Conservation (phyloP, 345 rosid species). For the Rhodamnia argentea region DNA sequence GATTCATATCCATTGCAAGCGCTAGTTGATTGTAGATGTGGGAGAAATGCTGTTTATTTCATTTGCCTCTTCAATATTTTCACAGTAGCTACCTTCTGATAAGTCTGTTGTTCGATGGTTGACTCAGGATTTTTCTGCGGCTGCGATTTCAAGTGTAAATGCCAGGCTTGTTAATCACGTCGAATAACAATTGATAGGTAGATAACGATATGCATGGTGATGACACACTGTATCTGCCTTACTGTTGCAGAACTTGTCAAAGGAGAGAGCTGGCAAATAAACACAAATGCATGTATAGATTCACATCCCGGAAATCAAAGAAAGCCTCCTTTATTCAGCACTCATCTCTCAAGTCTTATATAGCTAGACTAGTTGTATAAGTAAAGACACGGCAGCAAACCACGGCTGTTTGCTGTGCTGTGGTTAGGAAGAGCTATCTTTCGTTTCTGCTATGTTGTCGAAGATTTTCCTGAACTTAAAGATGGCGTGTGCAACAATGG, state of each 20-base stretch:
- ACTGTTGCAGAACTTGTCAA: not conserved
- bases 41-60: not conserved
- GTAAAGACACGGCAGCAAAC: not conserved
- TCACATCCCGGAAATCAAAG: not conserved
- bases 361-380: not conserved
- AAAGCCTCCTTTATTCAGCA: not conserved
- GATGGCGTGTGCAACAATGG: constrained; percentile 2
- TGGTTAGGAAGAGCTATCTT: not conserved
- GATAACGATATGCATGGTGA: not conserved
- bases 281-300: not conserved
- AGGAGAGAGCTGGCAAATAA: not conserved
- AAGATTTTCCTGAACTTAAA: not conserved
- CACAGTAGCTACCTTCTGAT: not conserved
- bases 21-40: not conserved
- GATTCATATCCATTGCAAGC: not conserved
- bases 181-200: not conserved
- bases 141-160: not conserved
- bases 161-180: not conserved
- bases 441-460: accelerated
- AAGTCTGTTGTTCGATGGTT: not conserved
- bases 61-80: not conserved
- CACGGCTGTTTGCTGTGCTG: not conserved
- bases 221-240: not conserved
- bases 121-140: not conserved
- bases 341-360: not conserved